These are phyloP conservation scores for Saccharomyces mikatae DNA, from an alignment of 805 yeast genomes.

Conservation along the genomic window DNA sequence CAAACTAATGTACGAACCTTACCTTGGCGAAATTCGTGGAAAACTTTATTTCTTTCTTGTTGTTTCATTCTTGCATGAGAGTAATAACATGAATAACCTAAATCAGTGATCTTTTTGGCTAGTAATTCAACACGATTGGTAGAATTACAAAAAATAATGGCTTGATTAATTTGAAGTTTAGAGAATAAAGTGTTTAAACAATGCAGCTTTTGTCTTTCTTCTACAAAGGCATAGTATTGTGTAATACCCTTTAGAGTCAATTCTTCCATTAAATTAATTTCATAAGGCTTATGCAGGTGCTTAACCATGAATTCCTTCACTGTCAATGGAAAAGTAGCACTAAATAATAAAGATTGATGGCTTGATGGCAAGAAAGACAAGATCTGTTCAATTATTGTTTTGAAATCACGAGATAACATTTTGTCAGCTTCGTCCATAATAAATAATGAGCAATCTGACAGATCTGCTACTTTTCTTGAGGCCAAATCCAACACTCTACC, in stretches of 20 bases:
- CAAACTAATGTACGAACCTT: constrained; percentile 95
- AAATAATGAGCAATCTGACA: constrained; percentile 77
- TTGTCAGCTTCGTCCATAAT: constrained; percentile 99
- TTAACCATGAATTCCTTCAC: constrained; percentile 89
- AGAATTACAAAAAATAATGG: constrained; percentile 94
- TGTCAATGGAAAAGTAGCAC: constrained; percentile 93
- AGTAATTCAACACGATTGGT: constrained; percentile 91
- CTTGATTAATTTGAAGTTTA: constrained; percentile 90
- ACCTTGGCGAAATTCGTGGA: constrained; percentile 98
- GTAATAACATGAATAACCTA: constrained; percentile 93
- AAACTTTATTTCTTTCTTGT: constrained; percentile 91
- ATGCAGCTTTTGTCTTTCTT: constrained; percentile 90
- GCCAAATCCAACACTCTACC: constrained; percentile 96
- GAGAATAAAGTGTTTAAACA: constrained; percentile 92
- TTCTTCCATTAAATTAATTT: constrained; percentile 96
- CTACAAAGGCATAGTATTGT: constrained; percentile 97
- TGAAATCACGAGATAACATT: constrained; percentile 86
- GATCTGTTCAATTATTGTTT: constrained; percentile 78
- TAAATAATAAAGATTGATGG: constrained; percentile 79
- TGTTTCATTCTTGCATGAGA: constrained; percentile 98
- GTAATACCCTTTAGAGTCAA: constrained; percentile 92
- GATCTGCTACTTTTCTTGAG: constrained; percentile 76
- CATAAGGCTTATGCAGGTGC: constrained; percentile 85
- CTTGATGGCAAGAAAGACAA: constrained; percentile 69
- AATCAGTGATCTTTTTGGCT: constrained; percentile 91